Evolutionary conservation across 2,329 filamentous ascomycete genomes (phyloP).

Genomic region (Apiospora arundinis): DNA sequence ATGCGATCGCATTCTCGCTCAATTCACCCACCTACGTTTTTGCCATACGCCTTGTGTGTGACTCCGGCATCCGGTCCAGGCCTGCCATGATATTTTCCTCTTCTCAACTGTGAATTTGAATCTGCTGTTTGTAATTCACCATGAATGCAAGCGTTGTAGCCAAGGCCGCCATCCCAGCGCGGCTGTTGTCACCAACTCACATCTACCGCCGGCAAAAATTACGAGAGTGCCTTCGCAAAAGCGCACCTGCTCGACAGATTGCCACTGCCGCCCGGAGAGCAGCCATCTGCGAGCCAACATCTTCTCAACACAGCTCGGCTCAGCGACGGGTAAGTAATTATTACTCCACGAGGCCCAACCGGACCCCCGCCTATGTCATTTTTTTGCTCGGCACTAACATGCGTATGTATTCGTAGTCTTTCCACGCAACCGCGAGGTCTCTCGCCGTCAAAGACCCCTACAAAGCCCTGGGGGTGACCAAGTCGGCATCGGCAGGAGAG

Average conservation of each 20-base stretch:
- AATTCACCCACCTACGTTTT: neutral
- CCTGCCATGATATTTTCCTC: slow-evolving; percentile 12
- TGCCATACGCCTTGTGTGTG: slow-evolving; percentile 16
- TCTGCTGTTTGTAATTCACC: slow-evolving; percentile 28
- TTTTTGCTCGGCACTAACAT: neutral
- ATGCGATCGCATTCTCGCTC: slow-evolving; percentile 13
- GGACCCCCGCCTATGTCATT: slow-evolving; percentile 18
- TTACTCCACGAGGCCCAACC: slow-evolving; percentile 14
- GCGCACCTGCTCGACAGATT: slow-evolving; percentile 31
- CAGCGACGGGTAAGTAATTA: slow-evolving; percentile 26
- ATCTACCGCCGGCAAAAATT: slow-evolving; percentile 48
- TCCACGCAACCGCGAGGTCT: slow-evolving; percentile 63
- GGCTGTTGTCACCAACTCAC: slow-evolving; percentile 52
- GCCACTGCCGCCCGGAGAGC: slow-evolving; percentile 34
- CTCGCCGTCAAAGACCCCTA: slow-evolving; percentile 80
- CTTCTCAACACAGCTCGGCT: slow-evolving; percentile 8
- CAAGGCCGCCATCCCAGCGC: slow-evolving; percentile 54
- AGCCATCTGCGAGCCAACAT: slow-evolving; percentile 24
- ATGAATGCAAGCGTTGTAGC: slow-evolving; percentile 57
- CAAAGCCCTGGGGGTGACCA: slow-evolving; percentile 81
- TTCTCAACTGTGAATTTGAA: neutral
- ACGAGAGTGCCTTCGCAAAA: slow-evolving; percentile 47
- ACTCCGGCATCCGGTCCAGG: slow-evolving; percentile 7
- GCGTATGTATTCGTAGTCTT: slow-evolving; percentile 48
- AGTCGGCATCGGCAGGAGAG: slow-evolving; percentile 79